These are phyloP conservation scores for Rhizomucor miehei DNA, from an alignment of 371 early-diverging fungal species.

Conservation along the genomic window DNA sequence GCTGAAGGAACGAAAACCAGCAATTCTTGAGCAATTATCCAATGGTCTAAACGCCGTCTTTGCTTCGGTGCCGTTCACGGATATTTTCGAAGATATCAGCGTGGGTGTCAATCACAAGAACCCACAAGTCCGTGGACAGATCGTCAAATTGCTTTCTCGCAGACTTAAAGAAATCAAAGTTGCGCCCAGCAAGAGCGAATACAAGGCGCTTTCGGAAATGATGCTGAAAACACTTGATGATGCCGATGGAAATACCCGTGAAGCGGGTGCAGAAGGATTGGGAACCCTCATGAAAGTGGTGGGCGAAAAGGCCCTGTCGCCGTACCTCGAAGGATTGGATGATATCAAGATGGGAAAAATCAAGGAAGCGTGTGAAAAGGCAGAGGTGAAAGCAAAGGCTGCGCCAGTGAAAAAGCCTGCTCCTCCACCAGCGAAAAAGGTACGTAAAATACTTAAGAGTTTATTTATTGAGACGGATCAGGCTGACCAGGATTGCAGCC, in stretches of 20 bases:
- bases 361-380: conserved; percentile 82
- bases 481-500: conserved; percentile 19
- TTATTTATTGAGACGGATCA: not conserved
- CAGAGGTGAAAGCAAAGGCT: conserved; percentile 68
- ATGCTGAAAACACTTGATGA: conserved; percentile 83
- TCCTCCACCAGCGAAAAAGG: conserved; percentile 32
- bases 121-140: conserved; percentile 83
- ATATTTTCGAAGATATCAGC: conserved; percentile 70
- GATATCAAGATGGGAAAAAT: conserved; percentile 85
- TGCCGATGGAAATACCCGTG: conserved; percentile 82
- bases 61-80: conserved; percentile 58
- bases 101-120: conserved; percentile 81
- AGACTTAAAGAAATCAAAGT: conserved; percentile 67
- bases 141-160: conserved; percentile 68
- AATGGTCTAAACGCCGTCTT: conserved; percentile 84
- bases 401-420: conserved; percentile 43
- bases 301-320: conserved; percentile 71
- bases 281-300: conserved; percentile 88
- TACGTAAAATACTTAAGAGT: not conserved
- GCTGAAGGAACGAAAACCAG: conserved; percentile 91
- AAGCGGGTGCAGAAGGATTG: conserved; percentile 83
- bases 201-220: conserved; percentile 73
- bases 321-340: conserved; percentile 82
- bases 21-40: conserved; percentile 80
- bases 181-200: conserved; percentile 73